Evolutionary conservation across 345 rosid genomes (phyloP).

Genomic region (Xanthoceras sorbifolium): DNA sequence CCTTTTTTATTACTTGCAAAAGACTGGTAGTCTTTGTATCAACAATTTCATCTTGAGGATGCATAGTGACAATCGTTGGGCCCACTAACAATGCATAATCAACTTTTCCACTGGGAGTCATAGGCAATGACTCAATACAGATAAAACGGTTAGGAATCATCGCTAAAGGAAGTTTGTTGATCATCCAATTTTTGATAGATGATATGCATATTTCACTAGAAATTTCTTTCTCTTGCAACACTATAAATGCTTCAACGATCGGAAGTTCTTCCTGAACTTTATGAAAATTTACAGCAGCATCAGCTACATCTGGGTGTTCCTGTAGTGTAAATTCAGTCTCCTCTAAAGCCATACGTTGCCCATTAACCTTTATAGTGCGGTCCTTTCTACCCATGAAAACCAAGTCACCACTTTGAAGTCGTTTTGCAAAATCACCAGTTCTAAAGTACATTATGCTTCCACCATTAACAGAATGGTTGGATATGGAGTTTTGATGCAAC

Average conservation of each 20-base stretch:
- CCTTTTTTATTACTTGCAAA: slow-evolving; percentile 72
- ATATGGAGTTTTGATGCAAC: slow-evolving; percentile 45
- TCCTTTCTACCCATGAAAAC: slow-evolving; percentile 83
- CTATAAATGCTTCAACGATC: slow-evolving; percentile 59
- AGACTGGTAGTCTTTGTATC: slow-evolving; percentile 27
- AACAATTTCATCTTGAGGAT: slow-evolving; percentile 35
- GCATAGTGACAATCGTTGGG: slow-evolving; percentile 27
- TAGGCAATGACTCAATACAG: slow-evolving; percentile 61
- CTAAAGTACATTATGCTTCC: slow-evolving; percentile 55
- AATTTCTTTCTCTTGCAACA: slow-evolving; percentile 42
- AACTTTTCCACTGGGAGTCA: slow-evolving; percentile 80
- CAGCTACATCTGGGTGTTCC: slow-evolving; percentile 55
- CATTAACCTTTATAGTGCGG: slow-evolving; percentile 74
- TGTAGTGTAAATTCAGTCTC: slow-evolving; percentile 72
- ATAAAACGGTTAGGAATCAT: slow-evolving; percentile 70
- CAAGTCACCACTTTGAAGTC: slow-evolving; percentile 72
- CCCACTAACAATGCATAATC: slow-evolving; percentile 62
- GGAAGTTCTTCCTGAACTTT: slow-evolving; percentile 43
- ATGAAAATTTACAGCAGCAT: slow-evolving; percentile 63
- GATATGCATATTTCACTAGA: slow-evolving; percentile 38
- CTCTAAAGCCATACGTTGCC: slow-evolving; percentile 79
- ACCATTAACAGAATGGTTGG: slow-evolving; percentile 38
- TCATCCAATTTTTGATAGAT: slow-evolving; percentile 62
- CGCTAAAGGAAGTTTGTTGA: slow-evolving; percentile 61
- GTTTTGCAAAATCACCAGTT: slow-evolving; percentile 88